These are phyloP conservation scores for Moelleriella libera DNA, from an alignment of 2,329 filamentous ascomycete genomes.

Conservation along the genomic window DNA sequence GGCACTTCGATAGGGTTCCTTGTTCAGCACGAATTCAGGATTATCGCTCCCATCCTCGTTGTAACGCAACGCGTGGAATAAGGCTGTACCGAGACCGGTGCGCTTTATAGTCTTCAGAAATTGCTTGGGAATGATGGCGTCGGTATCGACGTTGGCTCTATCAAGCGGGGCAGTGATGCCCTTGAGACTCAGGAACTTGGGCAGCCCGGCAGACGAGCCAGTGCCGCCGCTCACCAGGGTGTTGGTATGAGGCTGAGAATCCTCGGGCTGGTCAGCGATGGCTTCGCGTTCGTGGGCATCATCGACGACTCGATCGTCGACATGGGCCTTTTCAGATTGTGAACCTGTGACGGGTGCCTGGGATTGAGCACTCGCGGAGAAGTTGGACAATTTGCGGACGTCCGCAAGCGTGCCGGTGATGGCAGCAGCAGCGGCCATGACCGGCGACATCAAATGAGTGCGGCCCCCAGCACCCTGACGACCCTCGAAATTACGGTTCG, in stretches of 20 bases:
- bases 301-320: constrained; percentile 37
- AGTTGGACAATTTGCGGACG: constrained; percentile 62
- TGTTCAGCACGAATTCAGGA: constrained; percentile 75
- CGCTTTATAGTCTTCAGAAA: constrained; percentile 99
- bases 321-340: constrained; percentile 26
- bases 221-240: constrained; percentile 27
- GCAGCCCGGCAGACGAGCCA: constrained; percentile 45
- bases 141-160: constrained; percentile 88
- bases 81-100: constrained; percentile 74
- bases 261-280: constrained; percentile 45
- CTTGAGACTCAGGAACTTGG: constrained; percentile 71
- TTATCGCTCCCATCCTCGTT: constrained; percentile 61
- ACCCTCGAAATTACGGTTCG: constrained; percentile 95
- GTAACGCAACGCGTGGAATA: constrained; percentile 78
- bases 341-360: constrained; percentile 31
- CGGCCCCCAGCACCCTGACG: constrained; percentile 83
- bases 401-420: constrained; percentile 86
- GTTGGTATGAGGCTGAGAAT: constrained; percentile 52
- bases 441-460: constrained; percentile 92
- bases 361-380: constrained; percentile 45
- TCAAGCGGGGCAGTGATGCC: constrained; percentile 83
- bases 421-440: constrained; percentile 86
- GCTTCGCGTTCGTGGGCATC: constrained; percentile 38
- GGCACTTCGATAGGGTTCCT: constrained; percentile 66
- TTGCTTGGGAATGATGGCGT: constrained; percentile 98